Evolutionary conservation across 306 rosid genomes (phyloP), one percentile per base, ranked within the genome.

Genomic region (Calophaca sinica): DNA sequence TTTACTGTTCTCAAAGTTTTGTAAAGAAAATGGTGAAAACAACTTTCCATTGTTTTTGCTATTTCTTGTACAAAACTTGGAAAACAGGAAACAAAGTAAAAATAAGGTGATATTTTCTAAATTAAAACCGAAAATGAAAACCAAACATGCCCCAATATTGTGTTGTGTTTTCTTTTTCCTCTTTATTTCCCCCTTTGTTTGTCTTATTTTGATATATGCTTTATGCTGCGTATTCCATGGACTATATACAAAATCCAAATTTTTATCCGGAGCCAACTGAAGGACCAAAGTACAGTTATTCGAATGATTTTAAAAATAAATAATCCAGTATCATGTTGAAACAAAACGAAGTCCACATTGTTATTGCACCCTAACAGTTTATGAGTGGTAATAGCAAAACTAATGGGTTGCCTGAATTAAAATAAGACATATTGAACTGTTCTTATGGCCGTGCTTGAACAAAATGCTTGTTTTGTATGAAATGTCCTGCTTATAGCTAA

Each of bases 301-400:
- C 32, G 39, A 63, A 55, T 52, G 53, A 48, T 64, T 64, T 79
- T 44, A 46, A 65, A 59, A 62, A 44, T 9, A 48, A 33, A 2
- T 4, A 20, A 20, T 20, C 26, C 26, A 20, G 26, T 20, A 20
- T 20, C 26, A 20, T 20, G 26, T 20, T 20, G 26, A 20, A 20
- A 20, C 26, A 20, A 20, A 20, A 20, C 26, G 26, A 20, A 20
- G 26, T 20, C 26, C 26, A 20, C 26, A 20, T 20, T 20, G 26
- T 20, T 20, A 20, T 20, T 20, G 26, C 26, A 20, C 26, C 26
- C 26, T 20, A 20, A 20, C 26, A 20, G 26, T 20, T 20, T 20
- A 20, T 20, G 26, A 20, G 26, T 0, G 26, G 26, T 20, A 20
- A 20, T 20, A 20, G 26, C 26, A 20, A 20, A 20, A 20, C 26